phyloP scores from a whole-genome alignment of 768 basidiomycete genomes.

The Tulasnella sp. region DNA sequence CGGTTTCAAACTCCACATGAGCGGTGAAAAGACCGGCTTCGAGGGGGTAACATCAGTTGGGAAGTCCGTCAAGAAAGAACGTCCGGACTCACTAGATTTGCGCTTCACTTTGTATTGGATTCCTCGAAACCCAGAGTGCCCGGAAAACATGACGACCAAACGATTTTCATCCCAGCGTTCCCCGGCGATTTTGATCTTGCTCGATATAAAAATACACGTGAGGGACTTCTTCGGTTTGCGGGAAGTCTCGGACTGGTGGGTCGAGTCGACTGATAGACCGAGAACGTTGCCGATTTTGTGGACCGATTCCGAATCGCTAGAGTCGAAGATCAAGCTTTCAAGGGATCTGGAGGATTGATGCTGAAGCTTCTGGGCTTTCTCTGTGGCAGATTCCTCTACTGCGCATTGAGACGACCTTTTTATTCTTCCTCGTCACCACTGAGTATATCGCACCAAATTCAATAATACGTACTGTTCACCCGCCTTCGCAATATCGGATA shows the following conservation, averaged over 20 bases:
- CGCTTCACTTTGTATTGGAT: background rate
- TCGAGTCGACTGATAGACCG: background rate
- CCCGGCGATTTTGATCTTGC: background rate
- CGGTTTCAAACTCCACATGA: background rate
- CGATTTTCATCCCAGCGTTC: background rate
- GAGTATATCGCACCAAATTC: background rate
- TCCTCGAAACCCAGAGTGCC: background rate
- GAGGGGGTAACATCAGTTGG: background rate
- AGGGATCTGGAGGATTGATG: background rate
- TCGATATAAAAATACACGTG: background rate
- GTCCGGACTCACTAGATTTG: background rate
- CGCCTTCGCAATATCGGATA: background rate
- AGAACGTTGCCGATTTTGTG: background rate
- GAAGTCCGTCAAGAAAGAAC: background rate
- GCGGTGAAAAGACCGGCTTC: background rate
- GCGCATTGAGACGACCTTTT: background rate
- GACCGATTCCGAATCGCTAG: background rate
- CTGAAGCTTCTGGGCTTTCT: background rate
- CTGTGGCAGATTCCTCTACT: background rate
- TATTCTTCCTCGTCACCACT: background rate
- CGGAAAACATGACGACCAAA: background rate
- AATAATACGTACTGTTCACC: background rate
- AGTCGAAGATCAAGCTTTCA: background rate
- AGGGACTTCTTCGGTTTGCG: background rate
- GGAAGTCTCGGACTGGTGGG: background rate